Conservation (phyloP, 2,329 filamentous ascomycete species). For the Fusarium verticillioides region DNA sequence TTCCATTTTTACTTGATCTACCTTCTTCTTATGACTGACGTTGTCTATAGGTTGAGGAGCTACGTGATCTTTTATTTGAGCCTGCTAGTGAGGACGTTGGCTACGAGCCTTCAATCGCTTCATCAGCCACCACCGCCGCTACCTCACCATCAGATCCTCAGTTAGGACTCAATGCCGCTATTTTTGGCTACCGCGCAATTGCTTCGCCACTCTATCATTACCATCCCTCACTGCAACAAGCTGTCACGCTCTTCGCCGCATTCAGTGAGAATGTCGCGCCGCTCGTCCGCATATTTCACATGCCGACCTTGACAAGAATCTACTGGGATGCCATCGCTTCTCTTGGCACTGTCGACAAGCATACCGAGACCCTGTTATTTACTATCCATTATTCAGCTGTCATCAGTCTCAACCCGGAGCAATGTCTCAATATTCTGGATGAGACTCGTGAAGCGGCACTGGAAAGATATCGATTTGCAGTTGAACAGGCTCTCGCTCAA, state of each 20-base stretch:
- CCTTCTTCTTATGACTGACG: not conserved
- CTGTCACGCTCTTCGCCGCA: not conserved
- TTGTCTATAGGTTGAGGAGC: not conserved
- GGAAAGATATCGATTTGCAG: not conserved
- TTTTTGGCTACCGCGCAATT: not conserved
- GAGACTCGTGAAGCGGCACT: not conserved
- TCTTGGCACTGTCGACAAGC: not conserved
- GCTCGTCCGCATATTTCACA: not conserved
- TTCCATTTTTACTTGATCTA: no score
- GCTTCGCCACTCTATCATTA: not conserved
- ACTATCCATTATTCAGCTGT: not conserved
- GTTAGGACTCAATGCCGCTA: not conserved
- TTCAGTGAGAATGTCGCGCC: conserved; percentile 4
- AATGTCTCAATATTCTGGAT: not conserved
- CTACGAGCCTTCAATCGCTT: not conserved
- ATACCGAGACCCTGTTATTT: not conserved
- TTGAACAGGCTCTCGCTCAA: not conserved
- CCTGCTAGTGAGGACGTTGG: not conserved
- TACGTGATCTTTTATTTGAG: not conserved
- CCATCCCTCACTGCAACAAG: not conserved
- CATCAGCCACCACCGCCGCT: not conserved
- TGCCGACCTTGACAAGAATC: not conserved
- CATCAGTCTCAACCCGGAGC: not conserved
- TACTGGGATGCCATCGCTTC: not conserved
- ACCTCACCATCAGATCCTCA: not conserved